phyloP scores from a whole-genome alignment of 306 rosid genomes.

The Prosopis cineraria region DNA sequence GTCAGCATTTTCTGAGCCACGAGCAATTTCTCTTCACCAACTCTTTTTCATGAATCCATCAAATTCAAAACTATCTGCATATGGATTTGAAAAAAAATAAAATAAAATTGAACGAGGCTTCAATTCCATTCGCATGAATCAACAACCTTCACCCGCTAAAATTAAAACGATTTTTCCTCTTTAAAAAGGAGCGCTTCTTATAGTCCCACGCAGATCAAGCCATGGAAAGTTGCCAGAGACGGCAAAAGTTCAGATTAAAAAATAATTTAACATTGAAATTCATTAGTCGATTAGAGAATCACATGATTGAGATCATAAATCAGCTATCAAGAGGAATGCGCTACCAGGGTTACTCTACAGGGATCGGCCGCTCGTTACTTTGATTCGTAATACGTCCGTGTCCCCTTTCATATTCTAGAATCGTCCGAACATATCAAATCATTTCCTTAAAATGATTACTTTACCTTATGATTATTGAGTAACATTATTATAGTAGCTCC shows the following conservation, averaged over 20 bases:
- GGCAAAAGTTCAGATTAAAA: background rate
- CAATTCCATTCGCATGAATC: slow-evolving; percentile 28
- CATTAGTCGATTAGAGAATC: background rate
- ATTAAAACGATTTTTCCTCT: background rate
- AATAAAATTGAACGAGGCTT: background rate
- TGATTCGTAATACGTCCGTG: background rate
- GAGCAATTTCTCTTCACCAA: background rate
- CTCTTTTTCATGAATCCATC: background rate
- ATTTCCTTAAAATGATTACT: background rate
- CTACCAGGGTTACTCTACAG: background rate
- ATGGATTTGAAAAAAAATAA: background rate
- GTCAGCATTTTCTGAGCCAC: background rate
- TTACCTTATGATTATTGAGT: background rate
- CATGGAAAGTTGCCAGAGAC: background rate
- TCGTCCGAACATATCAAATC: background rate
- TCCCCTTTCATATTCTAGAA: background rate
- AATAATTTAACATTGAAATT: background rate
- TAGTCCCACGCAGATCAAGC: slow-evolving; percentile 27
- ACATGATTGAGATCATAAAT: background rate
- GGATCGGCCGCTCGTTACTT: background rate
- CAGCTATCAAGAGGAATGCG: background rate
- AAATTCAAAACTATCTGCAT: background rate
- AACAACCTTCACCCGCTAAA: slow-evolving; percentile 19
- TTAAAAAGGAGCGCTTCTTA: background rate
- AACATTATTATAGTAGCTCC: background rate